Conservation (phyloP, 2,329 filamentous ascomycete genomes). For the Pseudocercospora musae region DNA sequence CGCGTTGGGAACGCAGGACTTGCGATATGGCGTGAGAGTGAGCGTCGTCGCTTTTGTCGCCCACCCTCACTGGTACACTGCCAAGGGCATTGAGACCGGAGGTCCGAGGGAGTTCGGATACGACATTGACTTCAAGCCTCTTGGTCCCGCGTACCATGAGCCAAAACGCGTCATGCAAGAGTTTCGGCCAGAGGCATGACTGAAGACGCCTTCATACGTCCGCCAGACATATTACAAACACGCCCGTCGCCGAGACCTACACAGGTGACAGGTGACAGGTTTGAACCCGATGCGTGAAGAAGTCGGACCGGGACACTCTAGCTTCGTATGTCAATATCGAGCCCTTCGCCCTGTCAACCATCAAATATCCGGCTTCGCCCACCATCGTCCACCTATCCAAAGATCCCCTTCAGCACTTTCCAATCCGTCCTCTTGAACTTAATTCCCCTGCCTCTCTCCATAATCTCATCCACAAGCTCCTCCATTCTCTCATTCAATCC, state of each 20-base stretch:
- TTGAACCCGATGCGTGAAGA: too few species aligned
- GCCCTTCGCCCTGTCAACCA: too few species aligned
- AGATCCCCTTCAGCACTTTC: neutral
- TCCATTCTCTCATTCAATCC: neutral
- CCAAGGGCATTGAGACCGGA: neutral
- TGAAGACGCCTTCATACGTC: too few species aligned
- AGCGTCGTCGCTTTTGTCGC: conserved; percentile 3
- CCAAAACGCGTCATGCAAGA: conserved; percentile 6
- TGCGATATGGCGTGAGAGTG: conserved; percentile 7
- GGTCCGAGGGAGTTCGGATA: conserved; percentile 7
- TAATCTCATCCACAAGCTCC: neutral
- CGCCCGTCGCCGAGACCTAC: too few species aligned
- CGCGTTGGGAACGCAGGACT: conserved; percentile 5
- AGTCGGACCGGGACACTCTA: too few species aligned
- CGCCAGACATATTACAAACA: too few species aligned
- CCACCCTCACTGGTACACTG: conserved; percentile 5
- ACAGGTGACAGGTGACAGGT: too few species aligned
- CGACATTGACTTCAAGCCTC: conserved; percentile 2
- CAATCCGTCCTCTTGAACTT: neutral
- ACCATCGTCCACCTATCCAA: neutral
- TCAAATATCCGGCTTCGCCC: too few species aligned
- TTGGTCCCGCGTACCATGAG: conserved; percentile 2
- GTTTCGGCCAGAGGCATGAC: neutral
- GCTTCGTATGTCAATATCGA: too few species aligned
- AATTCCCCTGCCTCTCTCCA: neutral